Percentiles rank a stretch among this genome's conserved stretches.
These are phyloP conservation scores for Anthostomella pinea DNA, from an alignment of 2,329 filamentous ascomycete genomes.

Conservation along the genomic window DNA sequence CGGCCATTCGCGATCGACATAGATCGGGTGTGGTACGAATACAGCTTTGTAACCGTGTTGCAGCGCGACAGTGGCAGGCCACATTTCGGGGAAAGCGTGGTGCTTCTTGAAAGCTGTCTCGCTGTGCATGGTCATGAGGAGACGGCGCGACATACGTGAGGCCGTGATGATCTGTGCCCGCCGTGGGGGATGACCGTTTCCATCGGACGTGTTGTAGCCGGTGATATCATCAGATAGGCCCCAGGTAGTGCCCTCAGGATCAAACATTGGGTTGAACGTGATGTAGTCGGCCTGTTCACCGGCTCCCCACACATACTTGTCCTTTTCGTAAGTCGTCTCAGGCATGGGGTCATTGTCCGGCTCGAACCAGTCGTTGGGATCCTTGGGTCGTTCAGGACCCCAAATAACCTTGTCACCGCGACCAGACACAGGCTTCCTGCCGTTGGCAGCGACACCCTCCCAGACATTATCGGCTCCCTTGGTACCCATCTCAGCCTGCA, in stretches of 20 bases:
- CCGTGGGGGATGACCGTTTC: slow-evolving; percentile 64
- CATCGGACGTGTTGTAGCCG: slow-evolving; percentile 67
- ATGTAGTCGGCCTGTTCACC: slow-evolving; percentile 90
- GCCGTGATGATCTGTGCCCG: slow-evolving; percentile 88
- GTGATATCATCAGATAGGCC: slow-evolving; percentile 78
- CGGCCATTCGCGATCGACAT: slow-evolving; percentile 84
- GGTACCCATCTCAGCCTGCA: slow-evolving; percentile 70
- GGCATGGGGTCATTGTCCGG: slow-evolving; percentile 70
- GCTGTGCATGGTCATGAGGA: slow-evolving; percentile 84
- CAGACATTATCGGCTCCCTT: slow-evolving; percentile 66
- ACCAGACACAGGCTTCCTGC: slow-evolving; percentile 36
- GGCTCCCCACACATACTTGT: slow-evolving; percentile 83
- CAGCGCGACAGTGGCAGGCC: slow-evolving; percentile 81
- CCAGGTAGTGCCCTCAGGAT: slow-evolving; percentile 86
- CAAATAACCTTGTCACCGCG: slow-evolving; percentile 66
- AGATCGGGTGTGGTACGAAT: slow-evolving; percentile 72
- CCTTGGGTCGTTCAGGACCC: slow-evolving; percentile 73
- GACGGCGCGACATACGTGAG: slow-evolving; percentile 74
- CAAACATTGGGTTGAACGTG: slow-evolving; percentile 87
- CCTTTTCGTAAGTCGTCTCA: slow-evolving; percentile 70
- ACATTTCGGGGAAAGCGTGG: slow-evolving; percentile 95
- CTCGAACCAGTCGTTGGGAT: slow-evolving; percentile 69
- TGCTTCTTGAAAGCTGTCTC: slow-evolving; percentile 83
- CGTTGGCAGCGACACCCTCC: slow-evolving; percentile 47
- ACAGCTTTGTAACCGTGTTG: slow-evolving; percentile 56